These are phyloP conservation scores for Cylindrodendrum hubeiense DNA, from an alignment of 2,329 filamentous ascomycete genomes.

Conservation along the genomic window DNA sequence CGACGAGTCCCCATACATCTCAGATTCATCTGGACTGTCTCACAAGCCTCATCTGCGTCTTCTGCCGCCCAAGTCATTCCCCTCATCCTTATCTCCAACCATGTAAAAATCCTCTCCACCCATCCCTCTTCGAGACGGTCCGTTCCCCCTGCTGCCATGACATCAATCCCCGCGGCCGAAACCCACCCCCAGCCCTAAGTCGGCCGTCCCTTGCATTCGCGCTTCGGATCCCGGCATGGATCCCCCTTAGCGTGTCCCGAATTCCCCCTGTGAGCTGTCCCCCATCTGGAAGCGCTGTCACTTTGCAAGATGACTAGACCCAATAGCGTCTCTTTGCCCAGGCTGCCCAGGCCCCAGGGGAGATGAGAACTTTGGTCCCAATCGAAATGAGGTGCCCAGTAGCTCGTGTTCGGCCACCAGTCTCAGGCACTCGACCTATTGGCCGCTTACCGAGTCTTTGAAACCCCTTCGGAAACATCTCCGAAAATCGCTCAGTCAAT, in stretches of 20 bases:
- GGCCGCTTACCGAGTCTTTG: not conserved
- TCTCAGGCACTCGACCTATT: not conserved
- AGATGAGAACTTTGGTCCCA: not conserved
- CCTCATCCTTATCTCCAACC: constrained; percentile 1
- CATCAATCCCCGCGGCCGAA: not conserved
- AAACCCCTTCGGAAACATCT: not conserved
- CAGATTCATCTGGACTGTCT: constrained; percentile 8
- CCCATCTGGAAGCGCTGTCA: not conserved
- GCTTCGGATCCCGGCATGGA: not conserved
- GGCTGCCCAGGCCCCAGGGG: not conserved
- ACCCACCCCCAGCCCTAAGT: not conserved
- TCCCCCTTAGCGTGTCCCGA: not conserved
- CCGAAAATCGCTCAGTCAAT: not conserved
- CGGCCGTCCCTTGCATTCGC: constrained; percentile 5
- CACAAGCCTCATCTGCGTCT: not conserved
- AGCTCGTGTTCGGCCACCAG: not conserved
- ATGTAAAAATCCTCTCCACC: not conserved
- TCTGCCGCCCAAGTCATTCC: not conserved
- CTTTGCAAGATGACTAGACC: not conserved
- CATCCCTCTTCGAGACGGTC: not conserved
- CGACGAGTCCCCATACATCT: not conserved
- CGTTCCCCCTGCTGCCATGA: not conserved
- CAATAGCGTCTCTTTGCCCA: not conserved
- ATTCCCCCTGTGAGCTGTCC: not conserved
- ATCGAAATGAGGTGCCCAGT: not conserved